Evolutionary conservation across 441 rosid genomes (phyloP), one percentile per base, ranked within the genome.

Genomic region (Populus trichocarpa): DNA sequence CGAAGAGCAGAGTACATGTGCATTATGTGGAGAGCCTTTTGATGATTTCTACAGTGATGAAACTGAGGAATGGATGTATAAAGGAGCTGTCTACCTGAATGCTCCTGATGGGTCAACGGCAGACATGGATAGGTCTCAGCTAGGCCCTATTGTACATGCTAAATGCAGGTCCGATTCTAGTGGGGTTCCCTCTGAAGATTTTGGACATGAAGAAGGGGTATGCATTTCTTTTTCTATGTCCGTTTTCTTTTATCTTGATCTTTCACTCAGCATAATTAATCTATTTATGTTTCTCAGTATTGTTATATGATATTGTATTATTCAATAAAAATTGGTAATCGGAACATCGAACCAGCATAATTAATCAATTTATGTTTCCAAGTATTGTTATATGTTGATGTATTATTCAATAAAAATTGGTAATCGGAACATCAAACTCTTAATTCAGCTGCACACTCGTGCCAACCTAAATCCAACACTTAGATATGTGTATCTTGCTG

Each of bases 1-100:
- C 82, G 99, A 96, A 83, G 95, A 92, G 70, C 98, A 33, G 59
- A 94, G 86, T 69, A 87, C 84, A 36, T 96, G 99, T 33, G 99
- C 96, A 6, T 87, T 94, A 81, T 96, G 98, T 85, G 98, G 98
- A 74, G 99, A 96, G 84, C 86, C 88, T 22, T 96, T 96, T 84
- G 98, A 96, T 84, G 96, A 96, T 86, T 94, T 94, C 80, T 96
- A 89, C 81, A 94, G 98, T 72, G 99, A 96, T 71, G 98, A 94
- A 82, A 90, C 91, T 1, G 99, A 96, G 86, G 97, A 90, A 80
- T 96, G 98, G 99, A 96, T 96, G 98, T 96, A 94, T 78, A 96
- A 81, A 86, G 98, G 97, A 36, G 94, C 97, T 40, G 97, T 96
- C 71, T 96, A 94, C 90, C 85, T 91, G 91, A 94, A 94, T 89